Evolutionary conservation across 495 filamentous ascomycete genomes (phyloP), one percentile per base, ranked within the genome.

Genomic region (Staphylotrichum longicolle): DNA sequence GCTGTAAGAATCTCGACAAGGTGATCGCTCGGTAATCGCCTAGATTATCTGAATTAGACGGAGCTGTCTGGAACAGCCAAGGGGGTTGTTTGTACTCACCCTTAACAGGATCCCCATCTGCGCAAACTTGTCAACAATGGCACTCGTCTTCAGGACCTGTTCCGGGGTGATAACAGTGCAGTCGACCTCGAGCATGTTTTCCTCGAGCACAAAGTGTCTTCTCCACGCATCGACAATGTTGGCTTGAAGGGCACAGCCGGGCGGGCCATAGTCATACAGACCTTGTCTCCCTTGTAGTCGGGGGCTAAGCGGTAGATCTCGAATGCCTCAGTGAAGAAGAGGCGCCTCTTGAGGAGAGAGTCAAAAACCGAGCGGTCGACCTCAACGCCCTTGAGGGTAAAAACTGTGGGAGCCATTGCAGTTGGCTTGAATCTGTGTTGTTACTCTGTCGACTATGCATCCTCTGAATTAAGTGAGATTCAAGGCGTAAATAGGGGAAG

Each of bases 61-160:
- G 20, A 27, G 20, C 1, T 27, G 20, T 1, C 20, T 27, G 20
- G 20, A 27, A 27, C 20, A 27, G 20, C 20, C 20, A 27, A 20
- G 1, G 2, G 37, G 33, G 44, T 40, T 12, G 44, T 27, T 27
- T 27, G 0, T 27, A 27, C 20, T 27, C 20, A 27, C 80, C 80
- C 37, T 73, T 79, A 63, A 77, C 73, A 1, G 78, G 76, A 55
- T 82, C 80, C 60, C 81, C 78, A 81, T 81, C 76, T 96, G 91
- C 61, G 90, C 87, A 72, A 96, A 96, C 73, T 93, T 93, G 64
- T 95, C 91, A 41, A 96, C 91, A 72, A 72, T 96, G 91, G 48
- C 92, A 70, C 86, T 90, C 5, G 91, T 96, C 80, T 95, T 92
- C n/a, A 96, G 79, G 11, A 96, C 88, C 55, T 89, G 87, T 57